Percentiles rank a stretch among this genome's conserved stretches.
phyloP scores from a whole-genome alignment of 2,329 filamentous ascomycete species.

The Alternaria arbusti region DNA sequence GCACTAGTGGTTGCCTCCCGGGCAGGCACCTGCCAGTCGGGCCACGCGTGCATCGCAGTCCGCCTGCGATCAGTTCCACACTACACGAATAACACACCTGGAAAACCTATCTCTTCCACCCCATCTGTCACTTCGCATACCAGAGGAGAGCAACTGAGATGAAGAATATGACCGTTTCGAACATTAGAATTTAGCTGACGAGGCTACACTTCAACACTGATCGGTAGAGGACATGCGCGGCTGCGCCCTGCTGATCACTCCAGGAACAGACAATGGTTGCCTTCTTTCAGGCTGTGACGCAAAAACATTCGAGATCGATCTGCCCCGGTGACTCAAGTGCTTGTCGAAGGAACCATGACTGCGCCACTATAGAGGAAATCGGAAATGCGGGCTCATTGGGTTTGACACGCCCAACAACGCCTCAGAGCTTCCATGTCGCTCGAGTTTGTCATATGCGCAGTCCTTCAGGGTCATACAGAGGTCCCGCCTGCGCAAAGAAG shows the following conservation, averaged over 20 bases:
- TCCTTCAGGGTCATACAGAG: neutral
- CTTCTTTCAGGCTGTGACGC: slow-evolving; percentile 42
- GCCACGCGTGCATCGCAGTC: neutral
- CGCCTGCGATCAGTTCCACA: neutral
- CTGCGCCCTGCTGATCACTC: neutral
- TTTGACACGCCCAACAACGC: slow-evolving; percentile 25
- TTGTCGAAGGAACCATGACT: no score
- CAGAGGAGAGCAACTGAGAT: neutral
- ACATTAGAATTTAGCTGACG: neutral
- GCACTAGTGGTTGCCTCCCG: neutral
- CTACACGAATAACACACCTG: neutral
- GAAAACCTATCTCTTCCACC: neutral
- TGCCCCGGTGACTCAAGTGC: slow-evolving; percentile 19
- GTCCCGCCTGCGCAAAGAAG: neutral
- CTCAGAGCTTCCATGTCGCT: neutral
- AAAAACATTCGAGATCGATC: slow-evolving; percentile 18
- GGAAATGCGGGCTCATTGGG: no score
- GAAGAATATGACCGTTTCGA: neutral
- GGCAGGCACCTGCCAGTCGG: neutral
- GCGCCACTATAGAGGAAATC: no score
- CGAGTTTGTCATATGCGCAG: neutral
- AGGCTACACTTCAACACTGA: neutral
- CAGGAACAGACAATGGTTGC: slow-evolving; percentile 37
- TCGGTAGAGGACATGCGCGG: neutral
- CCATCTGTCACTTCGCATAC: neutral